Conservation (phyloP, 73 alveolate genomes). For the Tetrahymena elliotti region DNA sequence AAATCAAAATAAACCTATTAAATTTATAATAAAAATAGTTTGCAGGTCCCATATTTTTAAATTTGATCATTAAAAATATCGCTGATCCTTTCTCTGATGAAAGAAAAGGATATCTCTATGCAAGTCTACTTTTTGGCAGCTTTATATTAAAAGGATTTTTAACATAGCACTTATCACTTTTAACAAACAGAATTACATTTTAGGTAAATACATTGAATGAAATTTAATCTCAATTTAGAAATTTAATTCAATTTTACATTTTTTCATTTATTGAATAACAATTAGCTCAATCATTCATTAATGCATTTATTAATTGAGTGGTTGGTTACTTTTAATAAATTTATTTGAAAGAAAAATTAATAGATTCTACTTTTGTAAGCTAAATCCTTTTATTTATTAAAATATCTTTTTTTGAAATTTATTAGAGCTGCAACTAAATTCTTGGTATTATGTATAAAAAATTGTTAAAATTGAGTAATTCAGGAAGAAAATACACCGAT, state of each 20-base stretch:
- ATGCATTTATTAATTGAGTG: no score
- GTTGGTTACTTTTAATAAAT: no score
- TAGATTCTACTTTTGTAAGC: not conserved
- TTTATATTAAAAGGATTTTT: not conserved
- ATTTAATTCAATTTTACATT: no score
- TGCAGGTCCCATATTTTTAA: not conserved
- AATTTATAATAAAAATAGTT: not conserved
- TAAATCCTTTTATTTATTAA: not conserved
- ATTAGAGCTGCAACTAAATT: not conserved
- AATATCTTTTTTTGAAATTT: no score
- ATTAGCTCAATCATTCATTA: no score
- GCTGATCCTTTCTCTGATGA: not conserved
- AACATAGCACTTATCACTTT: not conserved
- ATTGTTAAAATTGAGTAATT: not conserved
- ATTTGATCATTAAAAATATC: not conserved
- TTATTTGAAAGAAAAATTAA: no score
- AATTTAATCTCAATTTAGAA: no score
- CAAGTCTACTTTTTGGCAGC: not conserved
- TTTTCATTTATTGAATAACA: no score
- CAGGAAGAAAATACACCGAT: not conserved
- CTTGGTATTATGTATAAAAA: not conserved
- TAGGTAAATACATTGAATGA: not conserved
- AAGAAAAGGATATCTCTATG: not conserved
- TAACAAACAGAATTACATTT: not conserved
- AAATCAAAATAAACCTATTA: not conserved